Evolutionary conservation across 2,329 filamentous ascomycete genomes (phyloP).

Genomic region (Annulohypoxylon truncatum): DNA sequence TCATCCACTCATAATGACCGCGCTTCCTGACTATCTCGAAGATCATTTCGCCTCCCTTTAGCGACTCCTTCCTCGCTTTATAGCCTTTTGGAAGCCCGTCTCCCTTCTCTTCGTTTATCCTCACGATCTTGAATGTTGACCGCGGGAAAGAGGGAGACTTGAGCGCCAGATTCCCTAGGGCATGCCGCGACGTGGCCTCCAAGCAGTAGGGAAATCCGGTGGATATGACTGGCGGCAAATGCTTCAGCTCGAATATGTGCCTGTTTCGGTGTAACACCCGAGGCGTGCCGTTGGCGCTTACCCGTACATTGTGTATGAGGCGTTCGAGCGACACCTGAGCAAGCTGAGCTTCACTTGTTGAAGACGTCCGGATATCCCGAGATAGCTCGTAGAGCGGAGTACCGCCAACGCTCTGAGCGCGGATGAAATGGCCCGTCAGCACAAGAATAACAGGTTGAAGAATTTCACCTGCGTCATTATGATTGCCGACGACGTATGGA

Average conservation of each 20-base stretch:
- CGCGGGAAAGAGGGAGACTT: constrained; percentile 33
- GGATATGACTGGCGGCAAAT: constrained; percentile 40
- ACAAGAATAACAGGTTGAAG: constrained; percentile 45
- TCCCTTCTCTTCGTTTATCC: constrained; percentile 25
- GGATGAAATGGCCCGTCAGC: constrained; percentile 42
- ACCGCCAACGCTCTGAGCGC: constrained; percentile 40
- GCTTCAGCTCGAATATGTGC: constrained; percentile 43
- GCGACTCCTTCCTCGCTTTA: constrained; percentile 30
- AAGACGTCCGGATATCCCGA: constrained; percentile 38
- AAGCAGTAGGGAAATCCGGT: constrained; percentile 41
- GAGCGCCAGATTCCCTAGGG: constrained; percentile 37
- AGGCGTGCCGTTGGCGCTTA: constrained; percentile 28
- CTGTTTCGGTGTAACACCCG: constrained; percentile 32
- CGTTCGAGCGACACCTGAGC: constrained; percentile 43
- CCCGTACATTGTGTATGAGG: constrained; percentile 33
- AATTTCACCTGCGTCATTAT: constrained; percentile 34
- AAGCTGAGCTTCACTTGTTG: constrained; percentile 32
- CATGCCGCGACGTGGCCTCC: constrained; percentile 33
- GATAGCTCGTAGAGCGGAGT: constrained; percentile 45
- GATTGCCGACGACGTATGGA: constrained; percentile 25
- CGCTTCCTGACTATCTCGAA: constrained; percentile 39
- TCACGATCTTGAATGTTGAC: constrained; percentile 36
- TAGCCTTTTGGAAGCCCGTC: constrained; percentile 42
- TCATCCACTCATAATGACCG: constrained; percentile 41
- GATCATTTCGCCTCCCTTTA: constrained; percentile 34